These are phyloP conservation scores for Phytophthora crassamura DNA, from an alignment of 352 stramenopile species.

Conservation along the genomic window DNA sequence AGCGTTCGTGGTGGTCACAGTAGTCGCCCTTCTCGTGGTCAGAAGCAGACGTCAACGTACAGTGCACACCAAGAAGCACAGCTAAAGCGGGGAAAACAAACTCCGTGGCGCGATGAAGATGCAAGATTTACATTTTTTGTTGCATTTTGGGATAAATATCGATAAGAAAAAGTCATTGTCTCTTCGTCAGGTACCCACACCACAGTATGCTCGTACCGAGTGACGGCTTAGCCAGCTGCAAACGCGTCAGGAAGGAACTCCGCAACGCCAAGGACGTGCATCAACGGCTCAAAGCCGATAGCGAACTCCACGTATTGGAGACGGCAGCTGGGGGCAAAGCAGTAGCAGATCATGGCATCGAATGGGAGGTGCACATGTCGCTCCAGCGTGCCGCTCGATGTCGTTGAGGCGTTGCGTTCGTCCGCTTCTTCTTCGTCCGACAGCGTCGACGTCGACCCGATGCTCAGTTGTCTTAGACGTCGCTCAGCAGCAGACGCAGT, in stretches of 20 bases:
- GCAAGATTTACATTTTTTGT: conserved; percentile 24
- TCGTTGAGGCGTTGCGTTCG: conserved; percentile 10
- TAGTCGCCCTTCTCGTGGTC: conserved; percentile 27
- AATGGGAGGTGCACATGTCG: conserved; percentile 77
- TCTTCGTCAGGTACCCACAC: not conserved
- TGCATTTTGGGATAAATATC: conserved; percentile 26
- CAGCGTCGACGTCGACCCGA: conserved; percentile 19
- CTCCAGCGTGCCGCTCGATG: conserved; percentile 34
- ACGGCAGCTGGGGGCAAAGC: conserved; percentile 55
- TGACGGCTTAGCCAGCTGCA: conserved; percentile 10
- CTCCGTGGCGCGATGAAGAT: not conserved
- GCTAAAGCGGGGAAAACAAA: conserved; percentile 20
- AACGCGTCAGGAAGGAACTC: conserved; percentile 54
- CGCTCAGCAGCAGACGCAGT: conserved; percentile 11
- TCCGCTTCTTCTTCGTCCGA: conserved; percentile 30
- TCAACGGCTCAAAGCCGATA: conserved; percentile 86
- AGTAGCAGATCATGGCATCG: conserved; percentile 89
- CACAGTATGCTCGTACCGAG: not conserved
- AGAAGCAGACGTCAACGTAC: conserved; percentile 26
- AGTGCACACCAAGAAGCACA: conserved; percentile 38
- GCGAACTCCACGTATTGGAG: conserved; percentile 90
- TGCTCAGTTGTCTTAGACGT: conserved; percentile 29
- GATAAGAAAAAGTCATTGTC: conserved; percentile 11
- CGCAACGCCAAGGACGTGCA: conserved; percentile 72
- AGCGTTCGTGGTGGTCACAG: conserved; percentile 21